phyloP scores from a whole-genome alignment of 1,284 basidiomycete genomes.

The Trichosporon coremiiforme region DNA sequence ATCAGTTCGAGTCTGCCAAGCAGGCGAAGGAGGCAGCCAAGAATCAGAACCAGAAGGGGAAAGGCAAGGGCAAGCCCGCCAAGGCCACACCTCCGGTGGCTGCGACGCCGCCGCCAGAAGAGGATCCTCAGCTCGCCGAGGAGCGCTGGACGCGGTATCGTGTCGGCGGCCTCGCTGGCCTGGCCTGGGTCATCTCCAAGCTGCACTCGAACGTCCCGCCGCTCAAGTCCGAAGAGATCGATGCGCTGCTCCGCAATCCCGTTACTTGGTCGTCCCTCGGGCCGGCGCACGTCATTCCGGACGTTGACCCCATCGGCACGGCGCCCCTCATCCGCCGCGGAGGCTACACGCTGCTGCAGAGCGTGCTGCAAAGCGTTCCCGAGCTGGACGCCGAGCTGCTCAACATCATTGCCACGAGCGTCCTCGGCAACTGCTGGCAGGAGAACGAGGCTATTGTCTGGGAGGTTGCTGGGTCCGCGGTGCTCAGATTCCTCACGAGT shows the following conservation, averaged over 20 bases:
- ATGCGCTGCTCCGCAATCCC: conserved; percentile 41
- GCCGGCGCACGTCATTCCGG: conserved; percentile 19
- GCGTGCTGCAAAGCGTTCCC: conserved; percentile 23
- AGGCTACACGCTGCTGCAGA: conserved; percentile 43
- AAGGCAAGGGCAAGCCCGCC: conserved; percentile 25
- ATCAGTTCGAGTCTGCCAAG: conserved; percentile 30
- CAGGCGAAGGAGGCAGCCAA: conserved; percentile 33
- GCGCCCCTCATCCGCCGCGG: conserved; percentile 51
- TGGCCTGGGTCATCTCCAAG: conserved; percentile 61
- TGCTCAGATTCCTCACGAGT: conserved; percentile 69
- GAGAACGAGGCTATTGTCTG: conserved; percentile 72
- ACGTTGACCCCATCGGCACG: conserved; percentile 29
- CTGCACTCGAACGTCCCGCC: conserved; percentile 31
- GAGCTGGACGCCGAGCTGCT: conserved; percentile 41
- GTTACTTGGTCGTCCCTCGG: conserved; percentile 47
- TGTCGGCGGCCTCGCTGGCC: conserved; percentile 69
- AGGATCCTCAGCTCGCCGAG: conserved; percentile 56
- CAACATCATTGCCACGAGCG: conserved; percentile 61
- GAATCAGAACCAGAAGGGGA: conserved; percentile 29
- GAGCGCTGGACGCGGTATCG: conserved; percentile 73
- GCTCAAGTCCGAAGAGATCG: conserved; percentile 36
- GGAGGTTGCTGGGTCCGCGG: conserved; percentile 67
- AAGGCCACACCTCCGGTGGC: conserved; percentile 26
- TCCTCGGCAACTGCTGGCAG: conserved; percentile 73
- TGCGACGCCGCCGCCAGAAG: conserved; percentile 31